Evolutionary conservation across 1,284 basidiomycete species (phyloP), one percentile per base, ranked within the genome.

Genomic region (Ustilago lituana): DNA sequence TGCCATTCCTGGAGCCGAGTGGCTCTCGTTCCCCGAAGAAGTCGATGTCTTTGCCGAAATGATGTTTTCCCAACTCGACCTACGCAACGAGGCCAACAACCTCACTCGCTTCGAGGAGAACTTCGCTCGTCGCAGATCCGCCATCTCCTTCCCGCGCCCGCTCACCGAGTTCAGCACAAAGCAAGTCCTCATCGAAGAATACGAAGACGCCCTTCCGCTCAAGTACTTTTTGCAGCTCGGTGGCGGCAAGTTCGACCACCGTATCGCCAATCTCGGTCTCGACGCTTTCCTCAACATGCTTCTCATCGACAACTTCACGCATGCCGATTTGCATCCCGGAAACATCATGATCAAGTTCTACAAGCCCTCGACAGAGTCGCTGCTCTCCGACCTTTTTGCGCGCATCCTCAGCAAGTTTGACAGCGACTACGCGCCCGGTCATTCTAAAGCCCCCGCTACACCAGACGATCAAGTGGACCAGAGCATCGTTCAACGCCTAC

Each of bases 281-380:
- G 94, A 98, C 82, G 93, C 94, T 1, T 99, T 98, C 84, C 82
- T 99, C 80, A 93, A 97, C 84, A 99, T 99, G 95, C 88, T 99
- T 20, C 85, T 99, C 1, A 86, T 98, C 41, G 95, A 99, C 84
- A 98, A 99, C 83, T 99, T 97, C 83, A 94, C 95, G 2, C 95
- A 98, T 82, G 89, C 94, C 3, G 95, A 80, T 40, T 47, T 80
- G 59, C 91, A 92, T 82, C 93, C 93, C 0, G 95, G 95, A 26
- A 97, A 97, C 83, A 95, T 97, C 83, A 93, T 98, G 90, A 89
- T 97, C 84, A 95, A 94, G 82, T 96, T 98, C 83, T 90, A 89
- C 81, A 91, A 90, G 80, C 91, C 91, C 0, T 86, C 88, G 15
- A 77, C 74, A 23, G 60, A 73, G 40, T 76, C 78, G 14, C 43